These are phyloP conservation scores for Agastache rugosa DNA, from an alignment of 257 asterid species.

Conservation along the genomic window DNA sequence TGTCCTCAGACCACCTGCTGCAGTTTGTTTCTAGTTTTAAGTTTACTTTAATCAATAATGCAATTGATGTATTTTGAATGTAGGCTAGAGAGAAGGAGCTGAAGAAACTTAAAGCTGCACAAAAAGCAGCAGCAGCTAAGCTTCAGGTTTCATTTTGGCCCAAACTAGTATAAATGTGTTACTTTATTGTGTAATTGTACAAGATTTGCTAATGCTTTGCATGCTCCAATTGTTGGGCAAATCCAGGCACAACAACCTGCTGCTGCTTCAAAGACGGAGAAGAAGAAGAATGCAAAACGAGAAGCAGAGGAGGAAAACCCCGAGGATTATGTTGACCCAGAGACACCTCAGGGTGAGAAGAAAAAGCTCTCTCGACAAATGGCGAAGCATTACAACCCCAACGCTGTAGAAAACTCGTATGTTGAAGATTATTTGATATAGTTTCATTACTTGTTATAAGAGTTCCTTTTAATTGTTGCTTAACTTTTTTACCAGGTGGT, in stretches of 20 bases:
- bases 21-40: slow-evolving; percentile 8
- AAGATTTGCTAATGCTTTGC: not conserved
- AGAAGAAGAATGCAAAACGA: slow-evolving; percentile 69
- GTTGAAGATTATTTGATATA: slow-evolving; percentile 30
- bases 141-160: slow-evolving; percentile 50
- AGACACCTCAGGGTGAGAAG: slow-evolving; percentile 79
- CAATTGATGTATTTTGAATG: slow-evolving; percentile 28
- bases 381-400: slow-evolving; percentile 85
- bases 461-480: slow-evolving; percentile 15
- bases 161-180: slow-evolving; percentile 1
- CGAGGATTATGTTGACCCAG: slow-evolving; percentile 86
- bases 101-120: slow-evolving; percentile 87
- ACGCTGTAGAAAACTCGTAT: slow-evolving; percentile 84
- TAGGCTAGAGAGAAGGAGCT: slow-evolving; percentile 91
- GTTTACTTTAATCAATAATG: slow-evolving; percentile 16
- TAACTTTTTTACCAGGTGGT: slow-evolving; percentile 66
- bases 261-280: slow-evolving; percentile 66
- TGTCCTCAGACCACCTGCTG: not conserved
- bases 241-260: slow-evolving; percentile 70
- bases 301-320: slow-evolving; percentile 76
- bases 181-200: not conserved
- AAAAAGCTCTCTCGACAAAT: slow-evolving; percentile 75
- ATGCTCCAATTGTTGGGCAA: slow-evolving; percentile 11
- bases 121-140: slow-evolving; percentile 86
- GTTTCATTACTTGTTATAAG: not conserved